These are phyloP conservation scores for Toxoplasma gondii DNA, from an alignment of 169 alveolate genomes.

Conservation along the genomic window DNA sequence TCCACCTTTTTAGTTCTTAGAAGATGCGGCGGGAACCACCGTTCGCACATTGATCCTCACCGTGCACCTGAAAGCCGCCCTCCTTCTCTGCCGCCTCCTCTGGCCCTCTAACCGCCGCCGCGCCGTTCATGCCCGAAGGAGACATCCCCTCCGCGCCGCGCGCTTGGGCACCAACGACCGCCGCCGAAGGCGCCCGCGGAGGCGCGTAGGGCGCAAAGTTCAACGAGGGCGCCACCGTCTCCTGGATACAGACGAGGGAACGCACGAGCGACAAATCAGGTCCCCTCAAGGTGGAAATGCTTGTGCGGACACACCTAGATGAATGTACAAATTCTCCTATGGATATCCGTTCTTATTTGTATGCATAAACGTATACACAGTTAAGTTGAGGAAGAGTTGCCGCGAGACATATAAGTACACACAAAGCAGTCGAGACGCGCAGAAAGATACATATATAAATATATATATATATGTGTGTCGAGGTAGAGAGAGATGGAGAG, in stretches of 20 bases:
- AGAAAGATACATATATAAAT: neutral
- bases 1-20: too few relatives aligned
- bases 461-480: neutral
- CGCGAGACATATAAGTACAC: too few relatives aligned
- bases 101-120: neutral
- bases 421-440: too few relatives aligned
- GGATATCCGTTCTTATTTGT: too few relatives aligned
- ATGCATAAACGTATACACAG: too few relatives aligned
- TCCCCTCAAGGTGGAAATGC: neutral
- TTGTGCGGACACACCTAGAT: neutral
- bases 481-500: neutral
- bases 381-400: too few relatives aligned
- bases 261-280: neutral
- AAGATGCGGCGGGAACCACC: too few relatives aligned
- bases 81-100: neutral
- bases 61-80: constrained; percentile 4
- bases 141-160: neutral
- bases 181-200: constrained; percentile 9
- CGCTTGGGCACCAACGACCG: neutral
- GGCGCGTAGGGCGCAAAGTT: constrained; percentile 17
- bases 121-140: neutral
- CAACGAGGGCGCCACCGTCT: neutral
- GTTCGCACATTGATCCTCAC: neutral
- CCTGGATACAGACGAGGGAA: neutral
- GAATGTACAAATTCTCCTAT: too few relatives aligned